Conservation (phyloP, 2,329 filamentous ascomycete species). For the Monilinia fructigena region DNA sequence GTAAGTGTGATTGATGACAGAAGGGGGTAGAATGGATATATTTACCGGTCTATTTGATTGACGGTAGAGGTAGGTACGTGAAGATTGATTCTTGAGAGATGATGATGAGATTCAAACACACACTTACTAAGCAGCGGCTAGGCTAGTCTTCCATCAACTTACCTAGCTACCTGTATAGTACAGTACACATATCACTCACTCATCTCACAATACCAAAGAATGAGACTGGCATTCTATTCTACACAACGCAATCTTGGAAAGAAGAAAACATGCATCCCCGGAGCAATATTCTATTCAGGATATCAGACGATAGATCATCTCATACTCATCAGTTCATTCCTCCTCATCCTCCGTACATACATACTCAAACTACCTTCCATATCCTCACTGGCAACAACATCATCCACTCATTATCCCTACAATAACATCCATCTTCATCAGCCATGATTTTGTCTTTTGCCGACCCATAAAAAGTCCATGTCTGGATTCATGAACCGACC, state of each 20-base stretch:
- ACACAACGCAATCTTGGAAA: not conserved
- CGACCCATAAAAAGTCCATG: slow-evolving; percentile 11
- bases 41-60: not conserved
- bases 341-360: not conserved
- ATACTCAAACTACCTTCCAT: not conserved
- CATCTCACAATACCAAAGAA: not conserved
- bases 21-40: slow-evolving; percentile 1
- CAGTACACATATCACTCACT: not conserved
- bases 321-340: slow-evolving; percentile 3
- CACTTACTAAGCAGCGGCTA: not conserved
- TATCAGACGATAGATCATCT: slow-evolving; percentile 4
- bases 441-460: not conserved
- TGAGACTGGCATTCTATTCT: too few relatives aligned
- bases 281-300: not conserved
- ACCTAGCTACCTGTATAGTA: too few relatives aligned
- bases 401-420: slow-evolving; percentile 12
- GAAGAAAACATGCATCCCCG: not conserved
- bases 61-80: not conserved
- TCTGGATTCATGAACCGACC: not conserved
- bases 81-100: not conserved
- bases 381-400: slow-evolving; percentile 9
- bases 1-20: not conserved
- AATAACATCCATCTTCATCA: slow-evolving; percentile 4
- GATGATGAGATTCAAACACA: not conserved
- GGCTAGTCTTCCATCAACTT: not conserved